Percentiles rank a stretch among this genome's conserved stretches.
Conservation (phyloP, 148 eudicot genomes). For the Diospyros lotus region DNA sequence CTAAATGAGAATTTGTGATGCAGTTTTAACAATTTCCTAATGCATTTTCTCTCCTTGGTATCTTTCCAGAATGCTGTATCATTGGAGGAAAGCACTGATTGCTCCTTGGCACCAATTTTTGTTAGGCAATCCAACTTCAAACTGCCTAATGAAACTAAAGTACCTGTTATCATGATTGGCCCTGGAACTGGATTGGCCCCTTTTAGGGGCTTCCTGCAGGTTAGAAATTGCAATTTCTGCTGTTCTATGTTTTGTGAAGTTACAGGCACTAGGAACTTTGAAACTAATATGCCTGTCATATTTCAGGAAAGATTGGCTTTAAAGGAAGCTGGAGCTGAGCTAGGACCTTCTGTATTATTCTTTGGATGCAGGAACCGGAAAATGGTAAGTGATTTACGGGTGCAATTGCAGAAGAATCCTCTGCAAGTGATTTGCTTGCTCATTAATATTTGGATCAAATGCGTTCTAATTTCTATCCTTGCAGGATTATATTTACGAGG, state of each 20-base stretch:
- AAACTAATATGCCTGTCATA: not conserved
- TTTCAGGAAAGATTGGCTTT: conserved; percentile 81
- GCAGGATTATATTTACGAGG: conserved; percentile 86
- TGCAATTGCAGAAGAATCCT: not conserved
- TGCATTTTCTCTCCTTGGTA: conserved; percentile 8
- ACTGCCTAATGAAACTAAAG: conserved; percentile 72
- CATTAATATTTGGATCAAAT: not conserved
- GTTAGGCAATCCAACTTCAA: conserved; percentile 90
- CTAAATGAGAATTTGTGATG: not conserved
- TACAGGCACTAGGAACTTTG: not conserved
- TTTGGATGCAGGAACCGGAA: conserved; percentile 89
- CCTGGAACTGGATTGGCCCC: conserved; percentile 99
- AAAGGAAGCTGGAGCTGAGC: conserved; percentile 81
- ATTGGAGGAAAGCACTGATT: conserved; percentile 50
- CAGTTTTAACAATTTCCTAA: not conserved
- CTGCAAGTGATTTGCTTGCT: not conserved
- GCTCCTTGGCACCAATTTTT: conserved; percentile 84
- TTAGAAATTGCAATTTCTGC: conserved; percentile 11
- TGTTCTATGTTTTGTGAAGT: not conserved
- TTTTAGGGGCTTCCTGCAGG: conserved; percentile 98
- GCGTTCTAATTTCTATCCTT: not conserved
- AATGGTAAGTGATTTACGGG: conserved; percentile 37
- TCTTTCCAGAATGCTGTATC: conserved; percentile 69
- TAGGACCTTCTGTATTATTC: conserved; percentile 67
- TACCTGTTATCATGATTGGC: conserved; percentile 92